Evolutionary conservation across 2,329 filamentous ascomycete species (phyloP).

Genomic region (Xylaria sp.): DNA sequence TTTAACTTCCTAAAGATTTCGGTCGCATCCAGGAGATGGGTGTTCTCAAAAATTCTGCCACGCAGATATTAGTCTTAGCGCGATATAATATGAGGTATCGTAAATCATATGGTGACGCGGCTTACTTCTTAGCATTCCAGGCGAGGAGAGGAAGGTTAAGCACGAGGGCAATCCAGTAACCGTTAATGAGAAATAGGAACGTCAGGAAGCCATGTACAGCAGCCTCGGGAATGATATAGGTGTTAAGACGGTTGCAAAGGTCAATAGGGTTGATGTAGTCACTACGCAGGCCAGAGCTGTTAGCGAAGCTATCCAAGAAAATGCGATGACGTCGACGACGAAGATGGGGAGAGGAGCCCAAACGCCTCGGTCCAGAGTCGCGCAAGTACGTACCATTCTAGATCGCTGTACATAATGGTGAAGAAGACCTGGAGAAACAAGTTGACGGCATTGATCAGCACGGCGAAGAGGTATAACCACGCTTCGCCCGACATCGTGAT

Average conservation of each 20-base stretch:
- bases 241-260: slow-evolving; percentile 99
- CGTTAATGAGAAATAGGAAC: slow-evolving; percentile 96
- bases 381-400: slow-evolving; percentile 84
- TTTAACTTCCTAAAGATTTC: slow-evolving; percentile 99
- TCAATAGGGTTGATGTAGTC: slow-evolving; percentile 99
- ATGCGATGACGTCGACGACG: slow-evolving; percentile 41
- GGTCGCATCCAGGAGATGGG: slow-evolving; percentile 94
- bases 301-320: slow-evolving; percentile 26
- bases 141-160: slow-evolving; percentile 91
- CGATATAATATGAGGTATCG: not conserved
- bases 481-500: slow-evolving; percentile 91
- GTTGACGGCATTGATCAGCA: slow-evolving; percentile 99
- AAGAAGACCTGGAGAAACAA: slow-evolving; percentile 99
- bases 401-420: slow-evolving; percentile 99
- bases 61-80: slow-evolving; percentile 35
- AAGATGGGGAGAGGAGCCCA: slow-evolving; percentile 27
- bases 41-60: slow-evolving; percentile 91
- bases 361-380: slow-evolving; percentile 20
- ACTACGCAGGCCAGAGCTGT: slow-evolving; percentile 58
- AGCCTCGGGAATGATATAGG: slow-evolving; percentile 98
- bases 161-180: slow-evolving; percentile 94
- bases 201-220: slow-evolving; percentile 97
- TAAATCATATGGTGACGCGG: slow-evolving; percentile 41
- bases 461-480: slow-evolving; percentile 97
- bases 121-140: slow-evolving; percentile 98